These are phyloP conservation scores for Boechera retrofracta DNA, from an alignment of 345 rosid genomes.

Conservation along the genomic window DNA sequence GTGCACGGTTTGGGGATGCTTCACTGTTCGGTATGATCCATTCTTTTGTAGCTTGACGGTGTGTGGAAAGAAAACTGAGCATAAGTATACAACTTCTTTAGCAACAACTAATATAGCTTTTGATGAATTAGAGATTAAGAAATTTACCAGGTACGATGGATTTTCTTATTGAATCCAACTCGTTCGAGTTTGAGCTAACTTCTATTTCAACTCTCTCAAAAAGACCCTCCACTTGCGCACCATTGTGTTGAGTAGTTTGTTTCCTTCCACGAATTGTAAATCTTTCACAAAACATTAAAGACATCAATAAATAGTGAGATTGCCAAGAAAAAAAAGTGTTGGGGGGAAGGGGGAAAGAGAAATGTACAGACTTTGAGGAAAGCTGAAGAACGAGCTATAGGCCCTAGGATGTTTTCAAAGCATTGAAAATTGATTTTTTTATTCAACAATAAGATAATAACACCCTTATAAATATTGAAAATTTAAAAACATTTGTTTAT, in stretches of 20 bases:
- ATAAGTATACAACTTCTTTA: slow-evolving; percentile 10
- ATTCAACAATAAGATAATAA: too few relatives aligned
- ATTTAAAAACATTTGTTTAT: too few relatives aligned
- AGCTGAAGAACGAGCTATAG: slow-evolving; percentile 33
- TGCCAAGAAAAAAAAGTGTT: background rate
- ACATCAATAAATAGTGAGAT: slow-evolving; percentile 14
- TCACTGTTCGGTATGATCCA: slow-evolving; percentile 82
- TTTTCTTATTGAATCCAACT: slow-evolving; percentile 70
- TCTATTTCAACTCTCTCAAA: slow-evolving; percentile 88
- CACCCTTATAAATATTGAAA: too few relatives aligned
- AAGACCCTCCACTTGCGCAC: slow-evolving; percentile 88
- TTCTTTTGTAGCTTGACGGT: slow-evolving; percentile 74
- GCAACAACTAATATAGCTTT: background rate
- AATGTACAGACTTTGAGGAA: slow-evolving; percentile 56
- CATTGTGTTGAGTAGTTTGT: slow-evolving; percentile 87
- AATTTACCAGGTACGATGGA: slow-evolving; percentile 68
- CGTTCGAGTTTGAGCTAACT: slow-evolving; percentile 53
- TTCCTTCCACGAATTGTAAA: slow-evolving; percentile 86
- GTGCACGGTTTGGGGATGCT: slow-evolving; percentile 80
- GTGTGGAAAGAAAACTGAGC: slow-evolving; percentile 77
- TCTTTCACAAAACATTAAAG: slow-evolving; percentile 49
- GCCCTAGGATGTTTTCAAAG: too few relatives aligned
- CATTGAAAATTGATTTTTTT: too few relatives aligned
- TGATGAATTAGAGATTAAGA: background rate
- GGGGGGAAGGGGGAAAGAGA: too few relatives aligned